phyloP scores from a whole-genome alignment of 345 rosid species.

The Rhodomyrtus tomentosa region DNA sequence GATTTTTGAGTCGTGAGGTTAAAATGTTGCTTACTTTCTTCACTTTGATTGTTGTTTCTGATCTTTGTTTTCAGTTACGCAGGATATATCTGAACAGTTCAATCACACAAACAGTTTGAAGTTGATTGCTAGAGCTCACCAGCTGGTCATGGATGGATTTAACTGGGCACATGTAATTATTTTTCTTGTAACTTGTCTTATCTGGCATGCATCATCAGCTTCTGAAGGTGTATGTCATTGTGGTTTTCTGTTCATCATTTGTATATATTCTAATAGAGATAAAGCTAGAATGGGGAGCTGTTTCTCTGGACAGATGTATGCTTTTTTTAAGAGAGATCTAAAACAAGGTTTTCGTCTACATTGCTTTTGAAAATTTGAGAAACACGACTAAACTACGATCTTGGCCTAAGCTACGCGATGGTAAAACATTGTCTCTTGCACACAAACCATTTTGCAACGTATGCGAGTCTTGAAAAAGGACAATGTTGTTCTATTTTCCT shows the following conservation, averaged over 20 bases:
- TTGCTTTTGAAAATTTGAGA: background rate
- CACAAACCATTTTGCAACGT: background rate
- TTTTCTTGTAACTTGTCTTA: background rate
- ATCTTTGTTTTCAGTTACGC: background rate
- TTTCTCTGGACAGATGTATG: background rate
- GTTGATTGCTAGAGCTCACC: conserved; percentile 95
- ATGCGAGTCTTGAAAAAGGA: background rate
- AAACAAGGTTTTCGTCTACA: background rate
- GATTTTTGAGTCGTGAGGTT: background rate
- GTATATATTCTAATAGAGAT: background rate
- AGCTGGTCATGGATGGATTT: conserved; percentile 97
- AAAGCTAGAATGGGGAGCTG: background rate
- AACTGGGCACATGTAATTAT: conserved; percentile 89
- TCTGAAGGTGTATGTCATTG: background rate
- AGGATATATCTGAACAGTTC: conserved; percentile 98
- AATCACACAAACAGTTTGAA: conserved; percentile 83
- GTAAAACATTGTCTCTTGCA: background rate
- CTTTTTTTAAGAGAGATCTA: background rate
- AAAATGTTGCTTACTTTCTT: background rate
- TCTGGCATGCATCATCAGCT: background rate
- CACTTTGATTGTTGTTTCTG: background rate
- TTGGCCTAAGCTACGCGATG: background rate
- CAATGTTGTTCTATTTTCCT: background rate
- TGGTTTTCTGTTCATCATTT: background rate
- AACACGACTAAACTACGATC: background rate